phyloP scores from a whole-genome alignment of 495 filamentous ascomycete genomes.

The Aspergillus egyptiacus region DNA sequence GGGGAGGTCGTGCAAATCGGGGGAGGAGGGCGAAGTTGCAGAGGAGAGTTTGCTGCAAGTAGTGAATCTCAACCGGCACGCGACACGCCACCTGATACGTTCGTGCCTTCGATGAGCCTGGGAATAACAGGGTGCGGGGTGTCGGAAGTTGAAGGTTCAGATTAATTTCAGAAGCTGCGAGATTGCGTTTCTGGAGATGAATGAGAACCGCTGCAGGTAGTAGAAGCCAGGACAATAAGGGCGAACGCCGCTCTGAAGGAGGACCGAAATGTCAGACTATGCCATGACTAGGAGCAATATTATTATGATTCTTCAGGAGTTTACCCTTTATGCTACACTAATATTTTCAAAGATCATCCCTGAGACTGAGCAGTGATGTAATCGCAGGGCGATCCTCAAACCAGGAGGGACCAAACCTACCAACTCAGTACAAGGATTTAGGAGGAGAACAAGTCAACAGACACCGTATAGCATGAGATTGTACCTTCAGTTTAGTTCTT shows the following conservation, averaged over 20 bases:
- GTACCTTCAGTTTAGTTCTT: no score
- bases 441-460: no score
- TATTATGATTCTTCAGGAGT: neutral
- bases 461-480: no score
- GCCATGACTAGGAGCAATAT: neutral
- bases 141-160: neutral
- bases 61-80: neutral
- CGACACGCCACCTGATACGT: neutral
- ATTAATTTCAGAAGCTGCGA: neutral
- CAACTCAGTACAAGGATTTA: no score
- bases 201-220: neutral
- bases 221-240: neutral
- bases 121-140: neutral
- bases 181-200: neutral
- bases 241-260: neutral
- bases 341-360: conserved; percentile 5
- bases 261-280: neutral
- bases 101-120: neutral
- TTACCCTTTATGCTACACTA: neutral
- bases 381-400: no score
- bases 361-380: conserved; percentile 13
- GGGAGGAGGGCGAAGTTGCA: conserved; percentile 1
- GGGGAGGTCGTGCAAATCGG: conserved; percentile 3
- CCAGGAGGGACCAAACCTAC: no score
- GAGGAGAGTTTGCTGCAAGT: conserved; percentile 1